These are phyloP conservation scores for Verticillium longisporum DNA, from an alignment of 2,329 filamentous ascomycete species.

Conservation along the genomic window DNA sequence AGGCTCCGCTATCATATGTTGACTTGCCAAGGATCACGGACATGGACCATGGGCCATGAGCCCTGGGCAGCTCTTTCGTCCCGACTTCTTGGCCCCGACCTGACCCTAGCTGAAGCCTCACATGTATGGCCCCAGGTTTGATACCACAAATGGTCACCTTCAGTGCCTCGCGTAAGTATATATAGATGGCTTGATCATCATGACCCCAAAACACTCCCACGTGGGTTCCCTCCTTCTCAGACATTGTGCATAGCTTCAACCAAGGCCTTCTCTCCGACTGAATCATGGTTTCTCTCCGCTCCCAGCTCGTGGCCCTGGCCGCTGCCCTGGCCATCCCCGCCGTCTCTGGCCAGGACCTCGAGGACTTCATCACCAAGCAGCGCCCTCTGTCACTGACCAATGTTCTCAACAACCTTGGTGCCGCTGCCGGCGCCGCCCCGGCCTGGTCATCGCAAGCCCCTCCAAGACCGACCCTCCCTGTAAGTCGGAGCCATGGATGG, in stretches of 20 bases:
- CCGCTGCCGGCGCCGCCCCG: constrained; percentile 40
- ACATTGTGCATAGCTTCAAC: background rate
- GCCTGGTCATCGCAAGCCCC: constrained; percentile 49
- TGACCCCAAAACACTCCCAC: background rate
- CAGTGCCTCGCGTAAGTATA: background rate
- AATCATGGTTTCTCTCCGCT: background rate
- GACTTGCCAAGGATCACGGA: background rate
- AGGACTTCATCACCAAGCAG: constrained; percentile 34
- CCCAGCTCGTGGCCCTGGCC: background rate
- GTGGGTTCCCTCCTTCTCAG: background rate
- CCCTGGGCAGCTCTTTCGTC: no score
- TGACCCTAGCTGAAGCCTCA: background rate
- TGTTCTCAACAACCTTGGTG: constrained; percentile 48
- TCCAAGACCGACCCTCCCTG: constrained; percentile 47
- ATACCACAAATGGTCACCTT: background rate
- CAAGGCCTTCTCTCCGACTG: background rate
- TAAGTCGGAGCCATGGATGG: constrained; percentile 19
- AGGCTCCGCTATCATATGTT: background rate
- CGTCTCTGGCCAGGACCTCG: constrained; percentile 3
- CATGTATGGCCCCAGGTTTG: background rate
- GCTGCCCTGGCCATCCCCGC: constrained; percentile 4
- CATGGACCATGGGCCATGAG: no score
- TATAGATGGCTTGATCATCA: background rate
- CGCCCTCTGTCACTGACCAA: constrained; percentile 40
- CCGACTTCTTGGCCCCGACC: no score